These are phyloP conservation scores for Selaginella tamariscina DNA, from an alignment of 75 land plant species.

Conservation along the genomic window DNA sequence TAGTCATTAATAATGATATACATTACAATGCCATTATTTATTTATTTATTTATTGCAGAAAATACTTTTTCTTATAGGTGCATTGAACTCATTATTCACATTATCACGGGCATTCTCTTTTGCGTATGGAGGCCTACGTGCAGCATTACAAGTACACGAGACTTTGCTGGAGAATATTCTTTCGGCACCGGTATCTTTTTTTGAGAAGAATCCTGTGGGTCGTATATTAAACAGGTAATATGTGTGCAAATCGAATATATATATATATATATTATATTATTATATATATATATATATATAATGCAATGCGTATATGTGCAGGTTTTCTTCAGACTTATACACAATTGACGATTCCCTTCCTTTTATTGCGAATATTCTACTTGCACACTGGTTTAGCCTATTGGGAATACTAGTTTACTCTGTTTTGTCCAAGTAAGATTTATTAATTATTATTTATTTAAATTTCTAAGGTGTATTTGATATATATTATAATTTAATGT, in stretches of 20 bases:
- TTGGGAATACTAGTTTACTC: conserved; percentile 54
- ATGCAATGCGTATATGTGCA: conserved; percentile 23
- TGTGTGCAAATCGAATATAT: neutral
- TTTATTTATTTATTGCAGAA: conserved; percentile 31
- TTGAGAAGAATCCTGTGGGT: conserved; percentile 82
- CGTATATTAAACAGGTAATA: conserved; percentile 83
- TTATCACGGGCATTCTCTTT: conserved; percentile 82
- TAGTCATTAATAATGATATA: too few species aligned
- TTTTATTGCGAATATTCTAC: conserved; percentile 71
- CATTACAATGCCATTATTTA: too few species aligned
- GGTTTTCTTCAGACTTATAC: conserved; percentile 89
- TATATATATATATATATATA: neutral
- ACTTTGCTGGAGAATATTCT: conserved; percentile 46
- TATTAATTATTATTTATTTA: neutral
- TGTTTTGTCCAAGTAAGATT: conserved; percentile 32
- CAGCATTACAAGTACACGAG: conserved; percentile 67
- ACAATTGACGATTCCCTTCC: conserved; percentile 93
- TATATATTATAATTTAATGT: too few species aligned
- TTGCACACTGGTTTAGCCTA: conserved; percentile 75
- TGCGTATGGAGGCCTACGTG: conserved; percentile 85
- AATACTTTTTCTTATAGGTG: conserved; percentile 46
- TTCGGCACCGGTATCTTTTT: conserved; percentile 65
- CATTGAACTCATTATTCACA: conserved; percentile 63
- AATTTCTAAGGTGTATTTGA: neutral
- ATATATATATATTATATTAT: neutral